Evolutionary conservation across 768 basidiomycete genomes (phyloP).

Genomic region (Dentipellis sp.): DNA sequence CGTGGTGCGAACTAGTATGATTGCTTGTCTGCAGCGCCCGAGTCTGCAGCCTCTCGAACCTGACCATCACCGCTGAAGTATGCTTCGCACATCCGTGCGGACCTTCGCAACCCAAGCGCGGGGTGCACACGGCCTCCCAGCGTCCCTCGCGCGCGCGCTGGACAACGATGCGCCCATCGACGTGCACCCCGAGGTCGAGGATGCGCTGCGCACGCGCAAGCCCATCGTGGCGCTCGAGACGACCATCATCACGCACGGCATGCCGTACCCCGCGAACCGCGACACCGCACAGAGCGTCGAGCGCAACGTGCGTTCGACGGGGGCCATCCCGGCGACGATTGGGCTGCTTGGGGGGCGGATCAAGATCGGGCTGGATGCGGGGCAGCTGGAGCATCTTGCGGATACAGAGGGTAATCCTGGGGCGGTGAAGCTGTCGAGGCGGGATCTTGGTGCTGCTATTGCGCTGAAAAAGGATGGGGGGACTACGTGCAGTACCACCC

Average conservation of each 20-base stretch:
- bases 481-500: conserved; percentile 63
- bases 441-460: conserved; percentile 75
- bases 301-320: conserved; percentile 58
- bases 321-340: conserved; percentile 86
- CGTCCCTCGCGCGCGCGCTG: conserved; percentile 15
- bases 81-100: conserved; percentile 4
- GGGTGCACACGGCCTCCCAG: conserved; percentile 1
- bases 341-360: conserved; percentile 75
- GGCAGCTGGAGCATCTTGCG: conserved; percentile 63
- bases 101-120: conserved; percentile 2
- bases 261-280: conserved; percentile 74
- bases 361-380: conserved; percentile 68
- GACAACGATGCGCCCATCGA: conserved; percentile 36
- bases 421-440: conserved; percentile 60
- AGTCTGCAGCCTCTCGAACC: not conserved
- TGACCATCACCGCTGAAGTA: not conserved
- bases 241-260: conserved; percentile 87
- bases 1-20: not conserved
- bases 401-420: conserved; percentile 32
- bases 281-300: conserved; percentile 67
- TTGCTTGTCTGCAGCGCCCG: not conserved
- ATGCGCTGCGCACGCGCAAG: conserved; percentile 55
- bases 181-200: conserved; percentile 73
- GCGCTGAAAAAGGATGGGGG: conserved; percentile 68
- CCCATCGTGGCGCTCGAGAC: conserved; percentile 90